phyloP scores from a whole-genome alignment of 2,329 filamentous ascomycete species.

The Calonectria hongkongensis region DNA sequence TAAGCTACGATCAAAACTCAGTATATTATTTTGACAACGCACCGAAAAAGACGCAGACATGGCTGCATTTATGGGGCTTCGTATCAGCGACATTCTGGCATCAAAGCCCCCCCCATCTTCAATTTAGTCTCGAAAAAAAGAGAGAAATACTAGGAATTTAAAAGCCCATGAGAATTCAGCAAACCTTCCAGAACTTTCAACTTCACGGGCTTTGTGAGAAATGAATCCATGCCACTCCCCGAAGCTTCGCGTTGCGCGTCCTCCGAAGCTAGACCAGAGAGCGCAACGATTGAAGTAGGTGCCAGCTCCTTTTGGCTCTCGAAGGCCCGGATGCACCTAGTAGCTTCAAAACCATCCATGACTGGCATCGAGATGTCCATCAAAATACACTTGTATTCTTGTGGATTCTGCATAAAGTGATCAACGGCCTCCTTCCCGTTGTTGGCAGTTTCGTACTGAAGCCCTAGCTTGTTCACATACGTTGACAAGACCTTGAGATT shows the following conservation, averaged over 20 bases:
- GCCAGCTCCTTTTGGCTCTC: constrained; percentile 65
- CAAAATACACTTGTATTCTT: constrained; percentile 57
- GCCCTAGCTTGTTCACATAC: constrained; percentile 60
- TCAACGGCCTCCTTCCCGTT: constrained; percentile 61
- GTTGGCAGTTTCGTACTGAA: constrained; percentile 54
- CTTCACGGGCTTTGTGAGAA: constrained; percentile 72
- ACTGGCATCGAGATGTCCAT: constrained; percentile 76
- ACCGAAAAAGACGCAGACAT: no score
- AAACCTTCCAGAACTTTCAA: constrained; percentile 61
- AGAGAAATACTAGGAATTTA: background rate
- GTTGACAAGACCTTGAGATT: constrained; percentile 60
- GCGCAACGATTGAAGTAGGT: constrained; percentile 69
- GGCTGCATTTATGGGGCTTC: no score
- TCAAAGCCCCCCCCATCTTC: no score
- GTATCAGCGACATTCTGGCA: no score
- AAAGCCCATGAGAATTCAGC: constrained; percentile 24
- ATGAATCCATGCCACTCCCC: constrained; percentile 71
- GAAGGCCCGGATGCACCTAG: constrained; percentile 68
- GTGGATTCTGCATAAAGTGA: constrained; percentile 50
- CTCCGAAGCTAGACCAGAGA: constrained; percentile 71
- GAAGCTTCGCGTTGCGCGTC: constrained; percentile 72
- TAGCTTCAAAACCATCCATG: constrained; percentile 72
- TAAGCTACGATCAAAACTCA: no score
- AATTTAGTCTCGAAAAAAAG: no score
- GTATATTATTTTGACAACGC: no score